These are phyloP conservation scores for Eremothecium sinecaudum DNA, from an alignment of 1,139 yeast genomes.

Conservation along the genomic window DNA sequence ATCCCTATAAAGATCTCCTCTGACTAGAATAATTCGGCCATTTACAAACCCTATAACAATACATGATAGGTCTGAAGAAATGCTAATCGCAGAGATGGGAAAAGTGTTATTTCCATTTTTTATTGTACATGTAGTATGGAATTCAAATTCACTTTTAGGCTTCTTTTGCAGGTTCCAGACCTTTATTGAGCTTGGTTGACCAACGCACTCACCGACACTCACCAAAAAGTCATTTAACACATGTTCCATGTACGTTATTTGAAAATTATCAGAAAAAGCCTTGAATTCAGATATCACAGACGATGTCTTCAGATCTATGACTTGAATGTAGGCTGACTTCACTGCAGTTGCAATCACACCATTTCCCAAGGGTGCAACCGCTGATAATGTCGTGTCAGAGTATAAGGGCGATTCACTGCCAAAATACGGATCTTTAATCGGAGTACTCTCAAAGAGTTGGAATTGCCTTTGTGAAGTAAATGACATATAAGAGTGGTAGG, in stretches of 20 bases:
- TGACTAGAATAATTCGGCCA: conserved; percentile 69
- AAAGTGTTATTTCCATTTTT: conserved; percentile 52
- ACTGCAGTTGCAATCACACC: conserved; percentile 53
- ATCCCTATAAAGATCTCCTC: conserved; percentile 86
- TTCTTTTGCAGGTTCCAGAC: conserved; percentile 62
- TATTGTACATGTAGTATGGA: conserved; percentile 36
- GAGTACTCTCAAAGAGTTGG: conserved; percentile 75
- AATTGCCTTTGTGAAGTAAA: conserved; percentile 71
- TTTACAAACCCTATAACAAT: conserved; percentile 79
- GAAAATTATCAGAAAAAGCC: conserved; percentile 59
- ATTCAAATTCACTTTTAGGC: conserved; percentile 33
- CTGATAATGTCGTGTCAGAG: conserved; percentile 64
- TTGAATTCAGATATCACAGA: conserved; percentile 41
- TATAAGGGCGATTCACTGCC: conserved; percentile 57
- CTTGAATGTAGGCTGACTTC: conserved; percentile 44
- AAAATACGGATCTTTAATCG: conserved; percentile 73
- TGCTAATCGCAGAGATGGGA: conserved; percentile 61
- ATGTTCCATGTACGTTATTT: conserved; percentile 46
- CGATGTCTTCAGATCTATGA: conserved; percentile 44
- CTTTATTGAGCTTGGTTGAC: conserved; percentile 55
- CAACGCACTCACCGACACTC: conserved; percentile 67
- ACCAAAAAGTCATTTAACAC: conserved; percentile 45
- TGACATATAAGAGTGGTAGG: too few relatives aligned
- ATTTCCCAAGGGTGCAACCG: conserved; percentile 44
- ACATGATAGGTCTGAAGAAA: conserved; percentile 50